phyloP scores from a whole-genome alignment of 2,329 filamentous ascomycete genomes.

The Trichoderma sp. region DNA sequence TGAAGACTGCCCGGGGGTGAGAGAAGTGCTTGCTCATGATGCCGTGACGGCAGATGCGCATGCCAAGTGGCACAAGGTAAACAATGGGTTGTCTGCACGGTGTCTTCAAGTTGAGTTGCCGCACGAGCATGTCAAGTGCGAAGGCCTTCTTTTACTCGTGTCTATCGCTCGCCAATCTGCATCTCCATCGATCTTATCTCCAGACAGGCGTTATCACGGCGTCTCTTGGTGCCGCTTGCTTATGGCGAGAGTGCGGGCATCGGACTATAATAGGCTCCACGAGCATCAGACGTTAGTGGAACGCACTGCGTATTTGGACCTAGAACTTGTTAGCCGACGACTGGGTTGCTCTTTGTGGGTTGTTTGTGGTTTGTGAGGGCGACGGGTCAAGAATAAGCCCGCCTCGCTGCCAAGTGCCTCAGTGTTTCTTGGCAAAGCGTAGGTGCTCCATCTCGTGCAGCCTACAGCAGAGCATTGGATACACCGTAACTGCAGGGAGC shows the following conservation, averaged over 20 bases:
- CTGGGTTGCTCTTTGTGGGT: neutral
- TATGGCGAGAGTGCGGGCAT: neutral
- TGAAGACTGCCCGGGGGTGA: neutral
- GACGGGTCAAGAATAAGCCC: neutral
- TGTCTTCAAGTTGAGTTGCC: neutral
- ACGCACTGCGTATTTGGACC: neutral
- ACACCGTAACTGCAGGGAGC: neutral
- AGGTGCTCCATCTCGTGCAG: neutral
- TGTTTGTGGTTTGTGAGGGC: slow-evolving; percentile 13
- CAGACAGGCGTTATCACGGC: slow-evolving; percentile 10
- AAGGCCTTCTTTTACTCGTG: slow-evolving; percentile 1
- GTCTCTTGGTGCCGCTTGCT: neutral
- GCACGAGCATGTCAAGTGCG: neutral
- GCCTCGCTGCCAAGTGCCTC: neutral
- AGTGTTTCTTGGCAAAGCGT: neutral
- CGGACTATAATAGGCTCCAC: slow-evolving; percentile 13
- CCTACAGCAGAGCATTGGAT: neutral
- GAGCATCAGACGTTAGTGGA: neutral
- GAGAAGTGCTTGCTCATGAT: neutral
- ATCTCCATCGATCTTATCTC: slow-evolving; percentile 22
- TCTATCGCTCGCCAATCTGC: slow-evolving; percentile 24
- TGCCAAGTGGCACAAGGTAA: neutral
- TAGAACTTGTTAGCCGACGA: slow-evolving; percentile 7
- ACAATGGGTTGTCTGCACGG: neutral
- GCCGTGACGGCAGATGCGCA: neutral